phyloP scores from a whole-genome alignment of 345 rosid species.

The Lenwebbia sp. region DNA sequence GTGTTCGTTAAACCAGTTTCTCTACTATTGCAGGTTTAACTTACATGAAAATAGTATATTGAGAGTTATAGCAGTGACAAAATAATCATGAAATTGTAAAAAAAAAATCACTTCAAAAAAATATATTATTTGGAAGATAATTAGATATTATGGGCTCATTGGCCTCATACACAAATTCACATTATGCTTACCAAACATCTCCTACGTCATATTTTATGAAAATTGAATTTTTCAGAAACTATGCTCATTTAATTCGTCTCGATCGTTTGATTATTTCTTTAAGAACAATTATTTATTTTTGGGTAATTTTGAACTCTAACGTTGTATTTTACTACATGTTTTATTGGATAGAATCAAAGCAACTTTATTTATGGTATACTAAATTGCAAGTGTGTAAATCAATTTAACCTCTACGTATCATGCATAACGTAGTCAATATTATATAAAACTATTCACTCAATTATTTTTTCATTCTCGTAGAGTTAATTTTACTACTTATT shows the following conservation, averaged over 20 bases:
- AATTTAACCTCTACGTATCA: background rate
- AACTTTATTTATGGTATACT: background rate
- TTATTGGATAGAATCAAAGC: background rate
- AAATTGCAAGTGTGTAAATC: background rate
- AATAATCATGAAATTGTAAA: no score
- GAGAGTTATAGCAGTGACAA: no score
- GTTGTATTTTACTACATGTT: background rate
- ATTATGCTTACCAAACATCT: background rate
- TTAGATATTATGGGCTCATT: background rate
- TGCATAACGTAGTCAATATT: background rate
- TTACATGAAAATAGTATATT: no score
- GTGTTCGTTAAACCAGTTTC: no score
- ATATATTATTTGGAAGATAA: background rate
- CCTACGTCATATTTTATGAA: background rate
- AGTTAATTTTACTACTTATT: background rate
- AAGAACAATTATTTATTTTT: background rate
- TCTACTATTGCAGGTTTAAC: no score
- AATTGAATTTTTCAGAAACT: background rate
- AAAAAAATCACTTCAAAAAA: background rate
- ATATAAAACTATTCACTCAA: background rate
- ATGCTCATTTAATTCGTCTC: background rate
- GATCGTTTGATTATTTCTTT: fast-evolving
- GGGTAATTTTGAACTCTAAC: background rate
- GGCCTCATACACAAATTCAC: background rate
- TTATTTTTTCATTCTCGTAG: background rate